A percentile compares a stretch with the other conserved stretches of the same genome.
These are phyloP conservation scores for Calvatia gigantea DNA, from an alignment of 768 basidiomycete genomes.

Conservation along the genomic window DNA sequence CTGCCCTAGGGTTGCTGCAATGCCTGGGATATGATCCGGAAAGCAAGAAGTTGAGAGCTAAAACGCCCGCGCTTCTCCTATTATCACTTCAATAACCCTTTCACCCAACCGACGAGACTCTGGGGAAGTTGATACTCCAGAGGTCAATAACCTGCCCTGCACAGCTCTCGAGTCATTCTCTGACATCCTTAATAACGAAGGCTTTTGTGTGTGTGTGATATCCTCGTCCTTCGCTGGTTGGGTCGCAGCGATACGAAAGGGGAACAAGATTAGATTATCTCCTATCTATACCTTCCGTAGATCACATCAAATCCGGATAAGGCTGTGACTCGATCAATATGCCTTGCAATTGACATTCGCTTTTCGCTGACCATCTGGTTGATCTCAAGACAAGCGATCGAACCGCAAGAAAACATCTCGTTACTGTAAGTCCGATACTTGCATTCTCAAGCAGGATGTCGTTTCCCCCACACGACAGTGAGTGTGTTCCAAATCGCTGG, in stretches of 20 bases:
- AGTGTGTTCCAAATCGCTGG: conserved; percentile 23
- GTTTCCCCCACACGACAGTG: conserved; percentile 71
- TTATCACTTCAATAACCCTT: no score
- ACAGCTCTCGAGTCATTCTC: no score
- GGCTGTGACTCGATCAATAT: conserved; percentile 8
- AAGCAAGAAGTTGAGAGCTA: no score
- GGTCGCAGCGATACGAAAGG: neutral
- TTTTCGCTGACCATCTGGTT: neutral
- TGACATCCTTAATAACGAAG: no score
- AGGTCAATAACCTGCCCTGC: no score
- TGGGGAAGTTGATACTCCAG: no score
- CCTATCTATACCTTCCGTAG: neutral
- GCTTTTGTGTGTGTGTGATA: no score
- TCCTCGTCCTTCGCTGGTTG: no score
- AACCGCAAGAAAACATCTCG: neutral
- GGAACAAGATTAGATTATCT: conserved; percentile 7
- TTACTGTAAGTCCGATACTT: neutral
- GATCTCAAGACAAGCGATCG: neutral
- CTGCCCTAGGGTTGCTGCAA: no score
- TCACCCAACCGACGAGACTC: no score
- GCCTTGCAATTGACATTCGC: neutral
- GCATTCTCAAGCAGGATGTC: conserved; percentile 39
- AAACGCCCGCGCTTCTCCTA: no score
- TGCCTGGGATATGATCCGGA: no score
- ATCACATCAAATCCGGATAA: conserved; percentile 9